Conservation (phyloP, 257 asterid species). For the Asclepias syriaca region DNA sequence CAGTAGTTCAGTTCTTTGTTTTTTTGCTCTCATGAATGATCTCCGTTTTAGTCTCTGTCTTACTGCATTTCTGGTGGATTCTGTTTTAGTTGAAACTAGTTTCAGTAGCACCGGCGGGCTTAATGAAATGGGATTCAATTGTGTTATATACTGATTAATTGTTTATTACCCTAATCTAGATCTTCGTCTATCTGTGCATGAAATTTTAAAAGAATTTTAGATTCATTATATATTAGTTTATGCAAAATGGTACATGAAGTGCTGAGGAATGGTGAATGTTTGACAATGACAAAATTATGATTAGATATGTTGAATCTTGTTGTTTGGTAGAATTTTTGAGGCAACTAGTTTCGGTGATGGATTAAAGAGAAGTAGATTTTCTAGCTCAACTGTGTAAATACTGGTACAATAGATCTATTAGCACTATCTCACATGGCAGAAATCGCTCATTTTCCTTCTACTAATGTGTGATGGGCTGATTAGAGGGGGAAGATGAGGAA, state of each 20-base stretch:
- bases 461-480: neutral
- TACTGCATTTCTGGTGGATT: neutral
- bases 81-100: neutral
- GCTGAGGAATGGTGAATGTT: neutral
- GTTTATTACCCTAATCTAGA: neutral
- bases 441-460: neutral
- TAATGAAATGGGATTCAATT: neutral
- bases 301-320: neutral
- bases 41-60: neutral
- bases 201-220: neutral
- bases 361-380: neutral
- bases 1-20: neutral
- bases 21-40: neutral
- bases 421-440: neutral
- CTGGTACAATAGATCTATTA: neutral
- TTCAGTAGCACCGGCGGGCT: too few relatives aligned
- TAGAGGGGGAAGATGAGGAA: neutral
- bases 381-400: neutral
- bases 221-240: neutral
- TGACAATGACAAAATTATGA: slow-evolving; percentile 1
- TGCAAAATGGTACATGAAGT: neutral
- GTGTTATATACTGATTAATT: neutral
- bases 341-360: neutral
- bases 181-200: neutral
- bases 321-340: neutral